Evolutionary conservation across 352 stramenopile genomes (phyloP), one percentile per base, ranked within the genome.

Genomic region (Halophytophthora batemanensis): DNA sequence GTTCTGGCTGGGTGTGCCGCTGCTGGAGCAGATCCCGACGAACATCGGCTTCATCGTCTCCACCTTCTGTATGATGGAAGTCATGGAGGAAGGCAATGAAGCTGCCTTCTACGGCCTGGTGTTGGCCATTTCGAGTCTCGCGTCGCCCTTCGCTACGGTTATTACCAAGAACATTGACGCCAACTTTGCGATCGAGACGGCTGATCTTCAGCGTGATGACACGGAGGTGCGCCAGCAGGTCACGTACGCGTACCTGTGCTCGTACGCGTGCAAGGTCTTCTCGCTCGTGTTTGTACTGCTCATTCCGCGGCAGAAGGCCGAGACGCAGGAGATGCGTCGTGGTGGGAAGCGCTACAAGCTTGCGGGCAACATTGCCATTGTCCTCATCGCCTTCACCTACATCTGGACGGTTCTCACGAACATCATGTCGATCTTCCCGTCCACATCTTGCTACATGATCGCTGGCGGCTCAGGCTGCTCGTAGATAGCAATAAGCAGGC

Each of bases 161-260:
- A 71, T 82, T 31, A 69, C 59, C 54, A 79, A 80, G 59, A 75
- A 75, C 54, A 72, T 82, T 21, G 69, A 82, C 53, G 59, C 70
- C 50, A 68, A 70, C 25, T 86, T 81, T 17, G 62, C 69, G 41
- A 59, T 83, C 23, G 38, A 61, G n/a, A 71, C 44, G 36, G 45
- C 52, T 6, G 63, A 76, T 19, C 47, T 83, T 10, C 60, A 74
- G 48, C 55, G 54, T 12, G 72, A 83, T 44, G 57, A 70, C 52
- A 61, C 53, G 1, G 37, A 54, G 12, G 66, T 69, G 44, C 64
- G 66, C 6, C 18, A 68, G 18, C 67, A 84, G 40, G 59, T 70
- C 34, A 60, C 66, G 4, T 76, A 73, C 50, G 63, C 53, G 2
- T 73, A 73, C 45, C 39, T 76, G 8, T 64, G 53, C 47, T 57